Conservation (phyloP, 371 early-diverging fungal species). For the Zychaea mexicana region DNA sequence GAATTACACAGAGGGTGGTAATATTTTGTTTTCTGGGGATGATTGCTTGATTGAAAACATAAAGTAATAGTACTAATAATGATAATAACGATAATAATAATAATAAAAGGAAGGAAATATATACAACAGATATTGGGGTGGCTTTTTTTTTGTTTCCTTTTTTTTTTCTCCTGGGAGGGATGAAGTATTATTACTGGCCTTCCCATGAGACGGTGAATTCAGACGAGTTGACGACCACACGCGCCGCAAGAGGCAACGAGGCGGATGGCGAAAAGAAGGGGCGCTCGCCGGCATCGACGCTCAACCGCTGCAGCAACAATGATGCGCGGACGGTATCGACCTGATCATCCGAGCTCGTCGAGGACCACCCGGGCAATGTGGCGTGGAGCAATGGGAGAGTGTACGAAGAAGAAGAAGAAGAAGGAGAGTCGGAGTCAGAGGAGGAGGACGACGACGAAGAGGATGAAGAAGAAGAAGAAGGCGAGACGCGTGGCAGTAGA, state of each 20-base stretch:
- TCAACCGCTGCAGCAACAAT: conserved; percentile 54
- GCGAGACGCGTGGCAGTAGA: conserved; percentile 4
- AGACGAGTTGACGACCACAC: conserved; percentile 38
- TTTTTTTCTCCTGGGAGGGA: background rate
- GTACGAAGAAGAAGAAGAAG: background rate
- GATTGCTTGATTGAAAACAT: background rate
- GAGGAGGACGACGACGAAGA: too few species aligned
- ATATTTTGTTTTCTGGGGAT: too few species aligned
- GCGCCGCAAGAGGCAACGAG: conserved; percentile 28
- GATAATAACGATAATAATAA: too few species aligned
- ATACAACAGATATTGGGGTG: conserved; percentile 1
- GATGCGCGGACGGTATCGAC: conserved; percentile 60
- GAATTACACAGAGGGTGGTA: too few species aligned
- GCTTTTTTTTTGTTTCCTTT: too few species aligned
- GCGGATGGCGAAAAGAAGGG: conserved; percentile 39
- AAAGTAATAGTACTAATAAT: background rate
- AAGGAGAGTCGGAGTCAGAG: background rate
- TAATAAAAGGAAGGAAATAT: background rate
- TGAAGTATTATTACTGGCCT: background rate
- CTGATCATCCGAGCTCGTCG: conserved; percentile 29
- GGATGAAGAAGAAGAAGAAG: background rate
- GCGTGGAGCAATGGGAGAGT: conserved; percentile 4
- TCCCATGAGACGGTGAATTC: conserved; percentile 43
- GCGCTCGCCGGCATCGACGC: conserved; percentile 56
- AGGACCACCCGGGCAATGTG: conserved; percentile 11